These are phyloP conservation scores for Amanita molliuscula DNA, from an alignment of 768 basidiomycete genomes.

Conservation along the genomic window DNA sequence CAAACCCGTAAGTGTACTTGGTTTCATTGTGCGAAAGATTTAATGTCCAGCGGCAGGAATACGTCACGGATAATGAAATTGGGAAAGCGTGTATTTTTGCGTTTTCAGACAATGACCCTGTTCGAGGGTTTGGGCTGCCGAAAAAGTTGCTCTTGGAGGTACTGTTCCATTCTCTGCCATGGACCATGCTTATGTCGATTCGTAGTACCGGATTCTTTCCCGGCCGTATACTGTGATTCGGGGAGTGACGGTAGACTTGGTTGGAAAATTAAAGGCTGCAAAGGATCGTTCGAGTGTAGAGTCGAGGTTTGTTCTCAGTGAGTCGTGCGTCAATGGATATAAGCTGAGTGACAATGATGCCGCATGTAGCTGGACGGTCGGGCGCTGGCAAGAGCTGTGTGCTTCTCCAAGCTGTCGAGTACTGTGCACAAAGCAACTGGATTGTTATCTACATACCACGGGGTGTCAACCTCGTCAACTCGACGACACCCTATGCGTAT, in stretches of 20 bases:
- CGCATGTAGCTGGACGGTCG: slow-evolving; percentile 47
- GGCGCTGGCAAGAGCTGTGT: slow-evolving; percentile 80
- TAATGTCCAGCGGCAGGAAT: slow-evolving; percentile 5
- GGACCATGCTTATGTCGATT: no score
- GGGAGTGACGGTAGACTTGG: slow-evolving; percentile 46
- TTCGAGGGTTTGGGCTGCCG: slow-evolving; percentile 65
- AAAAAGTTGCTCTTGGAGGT: slow-evolving; percentile 66
- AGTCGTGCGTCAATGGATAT: slow-evolving; percentile 16
- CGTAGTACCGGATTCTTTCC: slow-evolving; percentile 59
- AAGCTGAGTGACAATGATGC: slow-evolving; percentile 8
- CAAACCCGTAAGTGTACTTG: slow-evolving; percentile 24
- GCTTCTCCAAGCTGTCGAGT: slow-evolving; percentile 67
- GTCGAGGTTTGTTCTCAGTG: slow-evolving; percentile 57
- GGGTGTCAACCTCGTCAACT: slow-evolving; percentile 54
- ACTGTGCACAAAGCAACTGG: slow-evolving; percentile 58
- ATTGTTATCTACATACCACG: slow-evolving; percentile 80
- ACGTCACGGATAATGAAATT: slow-evolving; percentile 22
- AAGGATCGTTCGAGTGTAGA: slow-evolving; percentile 36
- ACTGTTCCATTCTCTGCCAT: slow-evolving; percentile 9
- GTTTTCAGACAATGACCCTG: slow-evolving; percentile 33
- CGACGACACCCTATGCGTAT: slow-evolving; percentile 62
- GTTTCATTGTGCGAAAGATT: neutral
- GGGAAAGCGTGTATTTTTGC: slow-evolving; percentile 38
- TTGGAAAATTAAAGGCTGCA: slow-evolving; percentile 43
- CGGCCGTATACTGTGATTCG: slow-evolving; percentile 67